phyloP scores from a whole-genome alignment of 176 grass and related monocot species.

The Oryza glaberrima region DNA sequence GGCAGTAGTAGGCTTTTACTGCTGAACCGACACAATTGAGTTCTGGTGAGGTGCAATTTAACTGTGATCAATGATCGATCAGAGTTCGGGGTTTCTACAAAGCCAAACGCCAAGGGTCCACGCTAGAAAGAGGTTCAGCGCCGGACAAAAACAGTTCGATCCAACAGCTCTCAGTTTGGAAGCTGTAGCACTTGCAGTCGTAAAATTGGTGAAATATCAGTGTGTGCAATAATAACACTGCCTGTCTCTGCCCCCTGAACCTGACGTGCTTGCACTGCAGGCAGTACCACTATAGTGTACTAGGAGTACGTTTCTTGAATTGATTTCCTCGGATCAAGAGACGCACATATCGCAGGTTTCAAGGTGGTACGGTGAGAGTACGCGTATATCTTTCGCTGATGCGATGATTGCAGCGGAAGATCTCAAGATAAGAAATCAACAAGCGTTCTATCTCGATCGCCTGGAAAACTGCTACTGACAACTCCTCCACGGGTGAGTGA shows the following conservation, averaged over 20 bases:
- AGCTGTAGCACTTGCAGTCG: not conserved
- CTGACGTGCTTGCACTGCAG: not conserved
- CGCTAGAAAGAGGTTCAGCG: slow-evolving; percentile 1
- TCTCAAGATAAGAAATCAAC: slow-evolving; percentile 24
- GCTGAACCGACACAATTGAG: not conserved
- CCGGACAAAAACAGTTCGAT: not conserved
- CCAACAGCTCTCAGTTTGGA: not conserved
- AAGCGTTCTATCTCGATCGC: not conserved
- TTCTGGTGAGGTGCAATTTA: not conserved
- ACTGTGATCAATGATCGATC: not conserved
- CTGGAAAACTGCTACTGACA: too few relatives aligned
- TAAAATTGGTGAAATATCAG: not conserved
- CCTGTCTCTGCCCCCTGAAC: not conserved
- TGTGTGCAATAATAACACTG: not conserved
- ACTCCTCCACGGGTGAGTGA: too few relatives aligned
- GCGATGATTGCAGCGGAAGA: not conserved
- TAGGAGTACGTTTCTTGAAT: not conserved
- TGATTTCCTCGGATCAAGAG: not conserved
- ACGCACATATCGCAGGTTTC: not conserved
- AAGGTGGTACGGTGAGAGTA: not conserved
- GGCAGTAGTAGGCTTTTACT: not conserved
- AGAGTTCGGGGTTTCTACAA: not conserved
- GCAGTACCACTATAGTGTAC: not conserved
- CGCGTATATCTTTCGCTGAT: not conserved
- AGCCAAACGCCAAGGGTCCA: not conserved